Evolutionary conservation across 2,329 filamentous ascomycete genomes (phyloP).

Genomic region (Chaetomium sp.): DNA sequence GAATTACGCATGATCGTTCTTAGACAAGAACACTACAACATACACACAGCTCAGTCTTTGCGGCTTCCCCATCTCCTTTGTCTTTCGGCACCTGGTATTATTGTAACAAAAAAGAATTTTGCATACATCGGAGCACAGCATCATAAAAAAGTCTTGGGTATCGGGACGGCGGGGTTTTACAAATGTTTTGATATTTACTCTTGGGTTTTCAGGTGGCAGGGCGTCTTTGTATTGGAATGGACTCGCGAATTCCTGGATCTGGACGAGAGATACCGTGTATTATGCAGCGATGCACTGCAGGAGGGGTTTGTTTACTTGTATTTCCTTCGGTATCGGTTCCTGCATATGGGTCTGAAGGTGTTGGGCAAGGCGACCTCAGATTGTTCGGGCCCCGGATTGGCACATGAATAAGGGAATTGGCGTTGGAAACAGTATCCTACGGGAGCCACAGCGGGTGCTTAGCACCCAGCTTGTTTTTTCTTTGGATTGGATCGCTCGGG

Average conservation of each 20-base stretch:
- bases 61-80: slow-evolving; percentile 17
- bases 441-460: slow-evolving; percentile 4
- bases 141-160: slow-evolving; percentile 25
- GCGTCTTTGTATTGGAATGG: slow-evolving; percentile 3
- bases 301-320: slow-evolving; percentile 7
- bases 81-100: slow-evolving; percentile 17
- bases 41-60: slow-evolving; percentile 17
- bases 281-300: slow-evolving; percentile 10
- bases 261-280: slow-evolving; percentile 11
- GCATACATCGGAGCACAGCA: slow-evolving; percentile 27
- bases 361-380: slow-evolving; percentile 14
- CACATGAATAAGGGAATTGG: slow-evolving; percentile 4
- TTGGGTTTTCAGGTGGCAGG: neutral
- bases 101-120: slow-evolving; percentile 26
- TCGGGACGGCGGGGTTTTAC: slow-evolving; percentile 10
- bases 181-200: slow-evolving; percentile 1
- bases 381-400: slow-evolving; percentile 9
- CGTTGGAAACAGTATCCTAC: slow-evolving; percentile 7
- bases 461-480: neutral
- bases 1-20: slow-evolving; percentile 15
- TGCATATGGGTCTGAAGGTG: slow-evolving; percentile 9
- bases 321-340: slow-evolving; percentile 2
- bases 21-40: slow-evolving; percentile 4
- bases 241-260: neutral
- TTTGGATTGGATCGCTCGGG: slow-evolving; percentile 7